A percentile compares a stretch with the other conserved stretches of the same genome.
Evolutionary conservation across 768 basidiomycete genomes (phyloP).

Genomic region (Tylopilus intermedius): DNA sequence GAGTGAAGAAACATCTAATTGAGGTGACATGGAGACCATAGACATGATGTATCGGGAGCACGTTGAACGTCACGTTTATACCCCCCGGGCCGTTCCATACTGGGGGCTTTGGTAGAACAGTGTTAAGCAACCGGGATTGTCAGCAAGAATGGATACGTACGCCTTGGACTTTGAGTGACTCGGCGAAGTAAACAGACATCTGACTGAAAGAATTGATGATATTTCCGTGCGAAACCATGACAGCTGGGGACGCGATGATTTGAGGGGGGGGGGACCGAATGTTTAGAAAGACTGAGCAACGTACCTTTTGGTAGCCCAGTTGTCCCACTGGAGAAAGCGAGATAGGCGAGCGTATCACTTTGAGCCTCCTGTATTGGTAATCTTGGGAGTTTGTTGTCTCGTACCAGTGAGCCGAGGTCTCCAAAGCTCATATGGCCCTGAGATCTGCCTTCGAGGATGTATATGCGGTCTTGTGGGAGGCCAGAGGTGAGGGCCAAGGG

Average conservation of each 20-base stretch:
- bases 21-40: slow-evolving; percentile 54
- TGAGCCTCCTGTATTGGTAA: slow-evolving; percentile 42
- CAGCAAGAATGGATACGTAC: slow-evolving; percentile 28
- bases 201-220: slow-evolving; percentile 44
- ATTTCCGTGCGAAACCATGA: slow-evolving; percentile 74
- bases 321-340: slow-evolving; percentile 75
- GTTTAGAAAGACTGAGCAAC: neutral
- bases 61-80: slow-evolving; percentile 47
- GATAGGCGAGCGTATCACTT: slow-evolving; percentile 57
- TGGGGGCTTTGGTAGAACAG: slow-evolving; percentile 31
- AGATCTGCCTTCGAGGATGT: slow-evolving; percentile 42
- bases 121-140: neutral
- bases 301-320: slow-evolving; percentile 71
- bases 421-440: slow-evolving; percentile 41
- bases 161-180: slow-evolving; percentile 30
- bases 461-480: slow-evolving; percentile 40
- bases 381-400: slow-evolving; percentile 34
- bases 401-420: slow-evolving; percentile 40
- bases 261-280: neutral
- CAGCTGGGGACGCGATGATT: slow-evolving; percentile 37
- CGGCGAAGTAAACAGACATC: slow-evolving; percentile 27
- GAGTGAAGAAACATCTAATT: slow-evolving; percentile 45
- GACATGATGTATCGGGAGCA: slow-evolving; percentile 65
- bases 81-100: slow-evolving; percentile 39
- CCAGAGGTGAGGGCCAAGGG: slow-evolving; percentile 36